A percentile compares a stretch with the other conserved stretches of the same genome.
phyloP scores from a whole-genome alignment of 2,329 filamentous ascomycete species.

The Nannizziopsis barbatae region DNA sequence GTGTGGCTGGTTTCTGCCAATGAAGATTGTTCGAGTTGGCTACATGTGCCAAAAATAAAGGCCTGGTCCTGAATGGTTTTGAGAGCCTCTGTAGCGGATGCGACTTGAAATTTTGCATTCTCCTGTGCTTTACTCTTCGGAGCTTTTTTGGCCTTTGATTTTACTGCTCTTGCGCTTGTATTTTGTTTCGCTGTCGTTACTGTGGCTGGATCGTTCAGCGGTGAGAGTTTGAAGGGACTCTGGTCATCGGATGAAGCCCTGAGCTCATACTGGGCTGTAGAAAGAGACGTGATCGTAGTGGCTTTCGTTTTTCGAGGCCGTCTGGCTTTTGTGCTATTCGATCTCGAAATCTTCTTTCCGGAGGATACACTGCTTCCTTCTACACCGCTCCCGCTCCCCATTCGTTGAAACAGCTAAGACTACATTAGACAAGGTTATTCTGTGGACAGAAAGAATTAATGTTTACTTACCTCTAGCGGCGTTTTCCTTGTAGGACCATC shows the following conservation, averaged over 20 bases:
- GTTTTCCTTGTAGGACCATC: constrained; percentile 27
- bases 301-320: constrained; percentile 53
- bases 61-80: constrained; percentile 58
- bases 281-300: constrained; percentile 65
- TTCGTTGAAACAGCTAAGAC: constrained; percentile 1
- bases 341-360: not conserved
- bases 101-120: constrained; percentile 47
- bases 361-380: not conserved
- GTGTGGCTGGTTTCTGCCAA: not conserved
- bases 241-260: constrained; percentile 23
- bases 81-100: constrained; percentile 59
- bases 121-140: constrained; percentile 32
- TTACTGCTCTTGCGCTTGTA: constrained; percentile 28
- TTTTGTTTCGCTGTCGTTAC: constrained; percentile 15
- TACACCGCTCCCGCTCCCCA: not conserved
- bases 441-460: not conserved
- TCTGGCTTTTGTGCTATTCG: constrained; percentile 13
- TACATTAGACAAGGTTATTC: not conserved
- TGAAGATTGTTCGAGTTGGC: constrained; percentile 53
- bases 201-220: constrained; percentile 21
- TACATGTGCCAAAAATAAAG: constrained; percentile 76
- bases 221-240: constrained; percentile 42
- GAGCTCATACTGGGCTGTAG: constrained; percentile 56
- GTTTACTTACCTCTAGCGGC: constrained; percentile 27
- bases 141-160: constrained; percentile 29